Evolutionary conservation across 1,284 basidiomycete species (phyloP).

Genomic region (Xanthoconium separans): DNA sequence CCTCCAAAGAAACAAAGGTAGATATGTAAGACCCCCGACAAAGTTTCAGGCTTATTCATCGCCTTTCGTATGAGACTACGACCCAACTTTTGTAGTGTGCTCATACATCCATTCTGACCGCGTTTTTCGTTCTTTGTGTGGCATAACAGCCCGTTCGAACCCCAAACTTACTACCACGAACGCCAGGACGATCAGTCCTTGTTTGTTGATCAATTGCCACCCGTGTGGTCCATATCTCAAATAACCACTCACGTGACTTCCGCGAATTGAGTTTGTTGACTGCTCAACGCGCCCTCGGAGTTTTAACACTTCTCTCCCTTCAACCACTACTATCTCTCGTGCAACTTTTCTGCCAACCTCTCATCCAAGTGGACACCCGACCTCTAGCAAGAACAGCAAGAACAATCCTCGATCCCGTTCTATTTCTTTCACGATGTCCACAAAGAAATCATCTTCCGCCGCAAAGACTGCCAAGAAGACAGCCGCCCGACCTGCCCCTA

Average conservation of each 20-base stretch:
- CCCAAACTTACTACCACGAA: slow-evolving; percentile 4
- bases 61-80: slow-evolving; percentile 17
- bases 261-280: slow-evolving; percentile 47
- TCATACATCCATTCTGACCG: slow-evolving; percentile 2
- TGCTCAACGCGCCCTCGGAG: slow-evolving; percentile 54
- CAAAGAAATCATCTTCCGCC: slow-evolving; percentile 33
- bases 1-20: slow-evolving; percentile 17
- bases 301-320: slow-evolving; percentile 54
- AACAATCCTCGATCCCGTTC: slow-evolving; percentile 33
- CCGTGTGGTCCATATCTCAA: slow-evolving; percentile 31
- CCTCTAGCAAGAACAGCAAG: slow-evolving; percentile 25
- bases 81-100: slow-evolving; percentile 20
- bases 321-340: slow-evolving; percentile 47
- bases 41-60: slow-evolving; percentile 14
- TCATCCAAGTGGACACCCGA: slow-evolving; percentile 25
- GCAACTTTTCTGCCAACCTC: slow-evolving; percentile 35
- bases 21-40: slow-evolving; percentile 15
- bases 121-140: slow-evolving; percentile 21
- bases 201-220: slow-evolving; percentile 9
- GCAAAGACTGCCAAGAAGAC: slow-evolving; percentile 35
- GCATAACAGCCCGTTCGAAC: slow-evolving; percentile 11
- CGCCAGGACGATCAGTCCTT: background rate
- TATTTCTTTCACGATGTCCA: slow-evolving; percentile 29
- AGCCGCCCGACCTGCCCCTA: slow-evolving; percentile 41
- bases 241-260: slow-evolving; percentile 36